Evolutionary conservation across 2,329 filamentous ascomycete species (phyloP).

Genomic region (Pseudopithomyces maydicus): DNA sequence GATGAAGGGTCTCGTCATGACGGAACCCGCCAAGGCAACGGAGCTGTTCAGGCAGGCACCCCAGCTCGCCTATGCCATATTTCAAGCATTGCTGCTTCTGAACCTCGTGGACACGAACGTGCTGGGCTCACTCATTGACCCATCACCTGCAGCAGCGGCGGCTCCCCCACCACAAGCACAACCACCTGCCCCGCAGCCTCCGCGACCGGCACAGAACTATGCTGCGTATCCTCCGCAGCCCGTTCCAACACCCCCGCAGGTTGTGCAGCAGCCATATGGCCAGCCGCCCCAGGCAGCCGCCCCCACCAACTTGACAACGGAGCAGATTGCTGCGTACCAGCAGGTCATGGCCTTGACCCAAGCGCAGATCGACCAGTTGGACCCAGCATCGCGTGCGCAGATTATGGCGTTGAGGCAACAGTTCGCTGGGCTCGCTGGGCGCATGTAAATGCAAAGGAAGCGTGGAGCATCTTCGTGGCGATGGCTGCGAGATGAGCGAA

Average conservation of each 20-base stretch:
- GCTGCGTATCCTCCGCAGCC: conserved; percentile 51
- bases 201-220: conserved; percentile 36
- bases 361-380: conserved; percentile 77
- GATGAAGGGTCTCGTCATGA: conserved; percentile 87
- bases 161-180: conserved; percentile 44
- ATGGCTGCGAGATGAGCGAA: not conserved
- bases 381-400: conserved; percentile 76
- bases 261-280: conserved; percentile 48
- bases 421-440: conserved; percentile 48
- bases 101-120: conserved; percentile 86
- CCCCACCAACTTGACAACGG: conserved; percentile 29
- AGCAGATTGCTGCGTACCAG: conserved; percentile 63
- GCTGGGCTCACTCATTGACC: conserved; percentile 79
- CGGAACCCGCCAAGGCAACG: conserved; percentile 80
- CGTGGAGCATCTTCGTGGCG: not conserved
- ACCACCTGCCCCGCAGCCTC: conserved; percentile 34
- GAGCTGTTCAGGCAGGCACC: conserved; percentile 88
- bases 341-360: conserved; percentile 80
- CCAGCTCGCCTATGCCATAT: conserved; percentile 92
- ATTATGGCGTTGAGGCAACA: conserved; percentile 76
- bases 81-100: conserved; percentile 91
- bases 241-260: conserved; percentile 58
- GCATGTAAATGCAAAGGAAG: not conserved
- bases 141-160: conserved; percentile 36
- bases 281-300: conserved; percentile 40